Base-by-base conservation (phyloP, 176 grass and related monocot species). In the Phragmites australis region DNA sequence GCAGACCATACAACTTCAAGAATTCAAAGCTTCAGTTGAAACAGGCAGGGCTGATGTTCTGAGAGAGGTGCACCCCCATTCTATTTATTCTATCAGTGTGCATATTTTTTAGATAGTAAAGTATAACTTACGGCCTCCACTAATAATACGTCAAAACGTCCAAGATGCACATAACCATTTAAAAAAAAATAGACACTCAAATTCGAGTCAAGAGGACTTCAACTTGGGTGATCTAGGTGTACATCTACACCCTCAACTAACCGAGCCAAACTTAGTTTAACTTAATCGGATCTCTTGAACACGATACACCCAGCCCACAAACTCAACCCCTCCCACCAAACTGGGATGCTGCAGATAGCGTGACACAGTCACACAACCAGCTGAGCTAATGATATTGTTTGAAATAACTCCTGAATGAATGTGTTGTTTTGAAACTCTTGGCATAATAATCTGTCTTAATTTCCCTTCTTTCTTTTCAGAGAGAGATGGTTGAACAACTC, bases 401-500 rank as follows among this genome's bases (percentile, higher is more conserved):
- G 17, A 6, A 62, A 9, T 62, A n/a, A 15, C 74, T 77, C 10
- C 18, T 48, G 58, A 10, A 49, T 49, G 43, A 64, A 63, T 46
- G 10, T 23, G 0, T 0, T 63, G 25, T 31, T 1, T n/a, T 13
- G 25, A 37, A 62, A 72, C 19, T 52, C 9, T 61, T 60, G 6
- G 14, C 23, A 46, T 6, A 44, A 76, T 43, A 44, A 57, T n/a
- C n/a, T n/a, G n/a, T 17, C 0, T 59, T 42, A 14, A 2, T 59
- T 76, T 61, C 23, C 16, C 16, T 6, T 25, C 45, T 45, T 56
- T 75, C 18, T 80, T 85, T 85, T 62, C 86, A 97, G 94, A 76
- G 82, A 40, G 84, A 89, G 42, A 71, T 75, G n/a, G 94, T 93
- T 75, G 78, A 97, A 42, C 82, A 91, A 43, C 65, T 91, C 50